Evolutionary conservation across 1,284 basidiomycete species (phyloP).

Genomic region (Ganoderma leucocontextum): DNA sequence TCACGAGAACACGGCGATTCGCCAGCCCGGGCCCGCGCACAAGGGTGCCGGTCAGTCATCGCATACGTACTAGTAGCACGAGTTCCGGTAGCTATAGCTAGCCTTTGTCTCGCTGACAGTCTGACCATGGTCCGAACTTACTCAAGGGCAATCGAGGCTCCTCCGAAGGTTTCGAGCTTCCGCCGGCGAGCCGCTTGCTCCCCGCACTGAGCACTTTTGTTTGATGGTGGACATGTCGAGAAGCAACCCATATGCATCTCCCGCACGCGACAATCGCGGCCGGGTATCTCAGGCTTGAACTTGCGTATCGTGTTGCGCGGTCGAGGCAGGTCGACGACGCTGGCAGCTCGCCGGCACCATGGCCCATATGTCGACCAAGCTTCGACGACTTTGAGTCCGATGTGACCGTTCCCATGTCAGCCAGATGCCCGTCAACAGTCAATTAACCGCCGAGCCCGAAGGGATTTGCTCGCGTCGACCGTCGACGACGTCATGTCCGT

Average conservation of each 20-base stretch:
- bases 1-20: slow-evolving; percentile 8
- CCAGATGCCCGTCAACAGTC: background rate
- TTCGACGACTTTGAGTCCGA: background rate
- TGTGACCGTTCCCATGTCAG: slow-evolving; percentile 2
- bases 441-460: background rate
- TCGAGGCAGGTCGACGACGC: background rate
- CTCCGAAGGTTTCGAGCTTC: background rate
- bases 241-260: background rate
- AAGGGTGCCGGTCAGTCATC: background rate
- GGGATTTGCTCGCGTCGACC: background rate
- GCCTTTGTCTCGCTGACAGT: background rate
- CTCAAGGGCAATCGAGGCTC: background rate
- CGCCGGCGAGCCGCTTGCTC: background rate
- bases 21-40: background rate
- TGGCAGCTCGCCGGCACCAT: background rate
- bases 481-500: background rate
- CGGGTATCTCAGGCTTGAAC: background rate
- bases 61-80: background rate
- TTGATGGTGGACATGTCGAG: background rate
- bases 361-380: background rate
- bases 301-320: background rate
- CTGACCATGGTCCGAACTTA: too few species aligned
- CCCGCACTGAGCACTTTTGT: background rate
- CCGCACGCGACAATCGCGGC: background rate
- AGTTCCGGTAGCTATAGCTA: background rate